Percentiles rank a stretch among this genome's conserved stretches.
These are phyloP conservation scores for Penicillium robsamsonii DNA, from an alignment of 495 filamentous ascomycete genomes.

Conservation along the genomic window DNA sequence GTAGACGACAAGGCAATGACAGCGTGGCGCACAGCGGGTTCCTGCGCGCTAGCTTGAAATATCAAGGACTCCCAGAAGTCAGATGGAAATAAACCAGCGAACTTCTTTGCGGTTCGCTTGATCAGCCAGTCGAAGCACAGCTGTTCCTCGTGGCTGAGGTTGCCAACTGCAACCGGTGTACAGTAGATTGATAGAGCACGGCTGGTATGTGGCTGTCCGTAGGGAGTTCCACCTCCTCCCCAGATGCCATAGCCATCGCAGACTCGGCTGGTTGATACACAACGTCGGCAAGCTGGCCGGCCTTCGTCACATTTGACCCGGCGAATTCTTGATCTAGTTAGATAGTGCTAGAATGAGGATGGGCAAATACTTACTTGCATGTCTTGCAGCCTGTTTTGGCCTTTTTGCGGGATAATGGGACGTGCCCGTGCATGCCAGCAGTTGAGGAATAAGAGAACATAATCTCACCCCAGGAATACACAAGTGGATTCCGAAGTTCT, in stretches of 20 bases:
- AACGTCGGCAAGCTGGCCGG: conserved; percentile 52
- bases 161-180: conserved; percentile 22
- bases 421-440: background rate
- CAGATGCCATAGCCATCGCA: conserved; percentile 60
- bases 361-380: conserved; percentile 24
- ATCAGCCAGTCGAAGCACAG: conserved; percentile 60
- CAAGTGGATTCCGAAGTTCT: background rate
- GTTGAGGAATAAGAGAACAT: background rate
- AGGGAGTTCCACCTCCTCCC: conserved; percentile 42
- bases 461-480: background rate
- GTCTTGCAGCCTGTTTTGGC: conserved; percentile 31
- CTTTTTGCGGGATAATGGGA: background rate
- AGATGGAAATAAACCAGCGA: conserved; percentile 62
- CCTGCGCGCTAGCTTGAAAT: conserved; percentile 58
- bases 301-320: conserved; percentile 59
- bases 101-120: conserved; percentile 53
- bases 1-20: conserved; percentile 62
- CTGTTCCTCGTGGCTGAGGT: conserved; percentile 42
- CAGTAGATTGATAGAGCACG: conserved; percentile 20
- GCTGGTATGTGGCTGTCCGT: conserved; percentile 27
- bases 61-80: conserved; percentile 58
- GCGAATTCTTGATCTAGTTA: conserved; percentile 31
- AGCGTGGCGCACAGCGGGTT: conserved; percentile 63
- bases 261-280: conserved; percentile 52
- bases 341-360: background rate